Conservation (phyloP, 208 protist species). For the Trypanosoma platydactyli region DNA sequence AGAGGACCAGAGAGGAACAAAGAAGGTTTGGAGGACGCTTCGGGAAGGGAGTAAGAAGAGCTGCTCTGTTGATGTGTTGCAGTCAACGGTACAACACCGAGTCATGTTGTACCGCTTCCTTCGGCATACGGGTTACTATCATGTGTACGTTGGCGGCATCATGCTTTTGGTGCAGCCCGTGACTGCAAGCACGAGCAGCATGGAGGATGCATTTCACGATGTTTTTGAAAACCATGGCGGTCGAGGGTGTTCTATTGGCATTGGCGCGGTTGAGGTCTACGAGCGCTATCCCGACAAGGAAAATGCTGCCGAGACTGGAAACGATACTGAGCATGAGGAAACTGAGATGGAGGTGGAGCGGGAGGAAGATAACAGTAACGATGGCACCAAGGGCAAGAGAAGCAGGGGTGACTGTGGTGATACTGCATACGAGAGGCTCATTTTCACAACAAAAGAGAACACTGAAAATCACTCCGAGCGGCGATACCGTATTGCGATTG, state of each 20-base stretch:
- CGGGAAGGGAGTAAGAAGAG: not conserved
- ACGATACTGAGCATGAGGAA: not conserved
- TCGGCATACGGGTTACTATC: slow-evolving; percentile 21
- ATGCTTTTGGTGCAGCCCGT: slow-evolving; percentile 26
- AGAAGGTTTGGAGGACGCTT: slow-evolving; percentile 20
- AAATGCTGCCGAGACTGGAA: not conserved
- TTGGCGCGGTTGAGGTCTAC: slow-evolving; percentile 28
- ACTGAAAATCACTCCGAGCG: slow-evolving; percentile 22
- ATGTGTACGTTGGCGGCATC: slow-evolving; percentile 27
- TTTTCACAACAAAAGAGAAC: slow-evolving; percentile 28
- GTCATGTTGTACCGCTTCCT: slow-evolving; percentile 20
- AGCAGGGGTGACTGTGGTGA: not conserved
- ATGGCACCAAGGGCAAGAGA: not conserved
- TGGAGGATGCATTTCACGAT: slow-evolving; percentile 35
- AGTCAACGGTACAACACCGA: slow-evolving; percentile 6
- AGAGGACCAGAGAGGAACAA: slow-evolving; percentile 22
- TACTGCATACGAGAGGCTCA: slow-evolving; percentile 11
- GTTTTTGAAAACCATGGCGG: slow-evolving; percentile 32
- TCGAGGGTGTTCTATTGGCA: slow-evolving; percentile 27
- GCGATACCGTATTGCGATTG: slow-evolving; percentile 29
- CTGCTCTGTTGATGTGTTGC: not conserved
- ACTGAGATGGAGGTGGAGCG: too few relatives aligned
- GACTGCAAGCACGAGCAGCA: slow-evolving; percentile 17
- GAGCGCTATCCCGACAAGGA: slow-evolving; percentile 5
- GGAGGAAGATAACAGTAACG: too few relatives aligned